Evolutionary conservation across 2,329 filamentous ascomycete genomes (phyloP), one percentile per base, ranked within the genome.

Genomic region (Cryphonectria nitschkei): DNA sequence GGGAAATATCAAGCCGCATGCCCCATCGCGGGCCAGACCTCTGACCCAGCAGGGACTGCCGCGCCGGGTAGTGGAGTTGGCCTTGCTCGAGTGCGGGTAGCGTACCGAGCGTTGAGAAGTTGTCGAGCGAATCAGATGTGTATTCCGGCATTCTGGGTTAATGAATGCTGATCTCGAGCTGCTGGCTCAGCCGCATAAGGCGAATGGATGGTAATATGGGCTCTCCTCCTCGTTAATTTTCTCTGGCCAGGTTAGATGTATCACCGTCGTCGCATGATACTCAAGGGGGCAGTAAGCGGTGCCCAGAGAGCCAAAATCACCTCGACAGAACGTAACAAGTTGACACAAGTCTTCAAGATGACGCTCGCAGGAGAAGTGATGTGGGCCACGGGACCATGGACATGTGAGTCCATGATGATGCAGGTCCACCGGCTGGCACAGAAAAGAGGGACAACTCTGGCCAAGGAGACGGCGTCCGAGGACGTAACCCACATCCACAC

Each of bases 91-190:
- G 61, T 32, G 50, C 67, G 63, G 68, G 60, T 58, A 63, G 68
- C 61, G 65, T 62, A 56, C 67, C 68, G 70, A 60, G 52, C 52
- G 64, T 65, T 50, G 61, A 41, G 5, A n/a, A 39, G 8, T 19
- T 26, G 22, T 54, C 16, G 41, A 22, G 22, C 68, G 61, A 62
- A 67, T 68, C 60, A 52, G 65, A 41, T 14, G 26, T 26, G 19
- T 37, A 16, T 4, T 16, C 32, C 39, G 16, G 29, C 39, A 22
- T 13, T 39, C 22, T 46, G 56, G 63, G 41, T 43, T 34, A 9
- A 3, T 46, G 39, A 32, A 19, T 4, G 32, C 37, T 46, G 32
- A 29, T 41, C n/a, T 43, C 11, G 64, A 65, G 68, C 11, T 46
- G 61, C 58, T 58, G 56, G 60, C 29, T 70, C 41, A 61, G 52